Conservation (phyloP, 345 rosid genomes). For the Nasturtium officinale region DNA sequence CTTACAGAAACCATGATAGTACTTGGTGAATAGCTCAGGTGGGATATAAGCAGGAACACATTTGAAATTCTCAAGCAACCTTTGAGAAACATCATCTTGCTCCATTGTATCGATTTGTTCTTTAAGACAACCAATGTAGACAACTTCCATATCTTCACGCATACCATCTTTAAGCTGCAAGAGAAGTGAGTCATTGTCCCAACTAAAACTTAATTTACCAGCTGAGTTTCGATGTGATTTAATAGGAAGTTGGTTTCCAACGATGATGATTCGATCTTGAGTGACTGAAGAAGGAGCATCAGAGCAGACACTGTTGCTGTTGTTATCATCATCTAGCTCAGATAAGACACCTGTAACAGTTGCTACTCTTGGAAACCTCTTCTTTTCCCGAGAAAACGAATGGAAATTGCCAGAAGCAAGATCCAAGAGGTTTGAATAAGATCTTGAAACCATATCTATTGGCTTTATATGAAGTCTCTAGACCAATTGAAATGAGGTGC, state of each 20-base stretch:
- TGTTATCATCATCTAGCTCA: conserved; percentile 79
- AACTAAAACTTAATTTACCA: conserved; percentile 64
- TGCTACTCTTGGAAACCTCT: conserved; percentile 85
- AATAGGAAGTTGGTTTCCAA: conserved; percentile 93
- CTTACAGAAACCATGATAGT: conserved; percentile 94
- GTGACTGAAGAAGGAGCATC: conserved; percentile 83
- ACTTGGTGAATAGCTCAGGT: conserved; percentile 70
- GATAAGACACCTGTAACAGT: conserved; percentile 84
- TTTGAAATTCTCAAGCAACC: conserved; percentile 78
- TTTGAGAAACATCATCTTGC: conserved; percentile 89
- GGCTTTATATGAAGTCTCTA: conserved; percentile 14
- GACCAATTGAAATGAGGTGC: conserved; percentile 4
- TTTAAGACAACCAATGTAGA: conserved; percentile 86
- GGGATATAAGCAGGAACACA: conserved; percentile 93
- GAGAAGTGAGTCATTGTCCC: conserved; percentile 97
- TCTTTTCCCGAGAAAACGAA: conserved; percentile 62
- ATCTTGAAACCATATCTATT: conserved; percentile 73
- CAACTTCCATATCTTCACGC: conserved; percentile 82
- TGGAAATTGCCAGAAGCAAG: conserved; percentile 76
- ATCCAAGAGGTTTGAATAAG: conserved; percentile 90
- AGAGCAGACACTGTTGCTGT: conserved; percentile 68
- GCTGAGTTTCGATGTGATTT: conserved; percentile 57
- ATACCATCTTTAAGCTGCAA: conserved; percentile 92
- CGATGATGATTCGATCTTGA: conserved; percentile 82
- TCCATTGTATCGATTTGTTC: conserved; percentile 62